Conservation (phyloP, 2,329 filamentous ascomycete species). For the Neospermospora avenae region DNA sequence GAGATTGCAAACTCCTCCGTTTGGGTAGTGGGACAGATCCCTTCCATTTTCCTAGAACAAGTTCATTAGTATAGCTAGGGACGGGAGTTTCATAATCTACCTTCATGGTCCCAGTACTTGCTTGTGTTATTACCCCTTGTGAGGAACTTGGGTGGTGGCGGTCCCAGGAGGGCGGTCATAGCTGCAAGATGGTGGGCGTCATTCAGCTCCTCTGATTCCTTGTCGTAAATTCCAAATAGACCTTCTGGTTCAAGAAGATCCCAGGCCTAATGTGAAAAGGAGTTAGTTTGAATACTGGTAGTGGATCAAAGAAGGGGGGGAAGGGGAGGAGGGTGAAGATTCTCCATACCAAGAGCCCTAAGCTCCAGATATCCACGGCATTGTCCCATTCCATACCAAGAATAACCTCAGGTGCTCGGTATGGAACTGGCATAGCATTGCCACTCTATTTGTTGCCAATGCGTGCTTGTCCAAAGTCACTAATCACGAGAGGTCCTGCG, state of each 20-base stretch:
- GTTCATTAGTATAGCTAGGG: constrained; percentile 4
- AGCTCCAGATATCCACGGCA: constrained; percentile 37
- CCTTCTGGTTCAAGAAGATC: constrained; percentile 20
- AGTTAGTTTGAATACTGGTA: constrained; percentile 9
- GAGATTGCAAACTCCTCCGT: constrained; percentile 18
- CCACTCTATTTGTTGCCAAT: constrained; percentile 10
- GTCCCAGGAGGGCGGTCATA: constrained; percentile 22
- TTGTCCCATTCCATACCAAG: constrained; percentile 36
- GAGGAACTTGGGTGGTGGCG: constrained; percentile 20
- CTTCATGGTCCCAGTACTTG: constrained; percentile 17
- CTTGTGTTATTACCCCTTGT: constrained; percentile 20
- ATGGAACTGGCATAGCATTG: constrained; percentile 25
- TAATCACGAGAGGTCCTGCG: constrained; percentile 15
- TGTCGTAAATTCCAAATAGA: constrained; percentile 20
- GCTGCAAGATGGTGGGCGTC: constrained; percentile 16
- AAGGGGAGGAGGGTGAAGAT: neutral
- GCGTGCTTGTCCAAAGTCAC: constrained; percentile 18
- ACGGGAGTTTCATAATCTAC: constrained; percentile 9
- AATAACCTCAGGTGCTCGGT: constrained; percentile 37
- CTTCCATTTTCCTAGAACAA: constrained; percentile 21
- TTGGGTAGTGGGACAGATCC: constrained; percentile 17
- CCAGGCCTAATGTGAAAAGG: constrained; percentile 16
- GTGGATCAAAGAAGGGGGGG: too few relatives aligned
- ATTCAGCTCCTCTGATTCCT: constrained; percentile 16
- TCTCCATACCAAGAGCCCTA: constrained; percentile 33